Evolutionary conservation across 768 basidiomycete genomes (phyloP), one percentile per base, ranked within the genome.

Genomic region (Agrocybe chaxingu): DNA sequence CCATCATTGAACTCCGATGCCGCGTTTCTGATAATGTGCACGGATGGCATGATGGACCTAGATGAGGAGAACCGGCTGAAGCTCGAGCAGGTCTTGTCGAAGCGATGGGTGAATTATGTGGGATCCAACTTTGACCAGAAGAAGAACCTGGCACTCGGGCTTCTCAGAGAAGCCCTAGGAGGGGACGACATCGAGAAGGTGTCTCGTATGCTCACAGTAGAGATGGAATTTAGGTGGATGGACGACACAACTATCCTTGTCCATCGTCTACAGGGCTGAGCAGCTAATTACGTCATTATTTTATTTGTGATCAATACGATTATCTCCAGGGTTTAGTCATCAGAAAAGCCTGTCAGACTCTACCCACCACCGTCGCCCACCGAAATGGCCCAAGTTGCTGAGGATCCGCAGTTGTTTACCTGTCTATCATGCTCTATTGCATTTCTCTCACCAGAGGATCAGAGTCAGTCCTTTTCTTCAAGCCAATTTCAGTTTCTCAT

Each of bases 381-480:
- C 24, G 24, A 24, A 24, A 24, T 24, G 24, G 24, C 24, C 45
- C 53, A 60, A 47, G 53, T 58, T 10, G 48, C 47, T 19, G 13
- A 62, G 13, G 56, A 68, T 35, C 55, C 69, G 55, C 61, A 61
- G 10, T 64, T 91, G 12, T 95, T 88, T 66, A 92, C 95, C 44
- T 99, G 97, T 58, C 73, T 95, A 10, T 90, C 92, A 56, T 99
- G 97, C 68, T 78, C 85, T 2, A 87, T 98, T 62, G 92, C 89
- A 1, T 98, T 97, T 66, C 66, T 76, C 37, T 78, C 85, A 9
- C 83, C 93, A 13, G 85, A 87, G 47, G 87, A 91, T 36, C 96
- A 98, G 68, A 79, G 89, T 89, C 57, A 43, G 84, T 74, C 34
- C n/a, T 51, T 47, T 33, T 31, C 30, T 47, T 32, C 11, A 16